Conservation (phyloP, 1,139 yeast species). For the Blastobotrys raffinosifermentans region DNA sequence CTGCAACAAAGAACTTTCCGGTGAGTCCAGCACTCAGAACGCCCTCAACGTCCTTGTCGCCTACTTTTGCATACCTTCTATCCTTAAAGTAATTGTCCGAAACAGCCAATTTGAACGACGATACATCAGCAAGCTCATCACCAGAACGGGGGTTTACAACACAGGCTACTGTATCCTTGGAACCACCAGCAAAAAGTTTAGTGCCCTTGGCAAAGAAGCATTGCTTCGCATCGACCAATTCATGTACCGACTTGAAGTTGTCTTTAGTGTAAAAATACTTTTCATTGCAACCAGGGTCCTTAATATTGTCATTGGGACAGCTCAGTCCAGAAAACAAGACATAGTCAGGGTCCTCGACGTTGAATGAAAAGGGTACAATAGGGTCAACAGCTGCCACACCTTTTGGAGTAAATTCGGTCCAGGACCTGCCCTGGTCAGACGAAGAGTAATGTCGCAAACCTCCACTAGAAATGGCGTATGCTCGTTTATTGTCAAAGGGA, state of each 20-base stretch:
- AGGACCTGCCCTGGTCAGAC: conserved; percentile 50
- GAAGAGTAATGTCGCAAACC: conserved; percentile 46
- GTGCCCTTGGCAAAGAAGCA: conserved; percentile 48
- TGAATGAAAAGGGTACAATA: conserved; percentile 32
- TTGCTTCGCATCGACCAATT: conserved; percentile 29
- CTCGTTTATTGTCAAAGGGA: conserved; percentile 43
- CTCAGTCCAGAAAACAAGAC: conserved; percentile 38
- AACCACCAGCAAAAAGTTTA: conserved; percentile 37
- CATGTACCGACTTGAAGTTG: conserved; percentile 44
- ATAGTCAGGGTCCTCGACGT: conserved; percentile 39
- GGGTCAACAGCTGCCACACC: conserved; percentile 21
- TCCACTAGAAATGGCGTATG: conserved; percentile 43
- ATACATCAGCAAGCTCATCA: conserved; percentile 28
- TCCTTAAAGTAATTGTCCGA: conserved; percentile 54
- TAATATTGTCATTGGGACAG: conserved; percentile 34
- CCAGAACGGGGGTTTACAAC: conserved; percentile 40
- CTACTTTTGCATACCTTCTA: conserved; percentile 27
- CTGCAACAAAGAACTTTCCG: conserved; percentile 48
- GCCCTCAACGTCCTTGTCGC: conserved; percentile 26
- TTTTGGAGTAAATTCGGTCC: conserved; percentile 43
- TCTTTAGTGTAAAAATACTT: conserved; percentile 48
- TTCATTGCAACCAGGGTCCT: conserved; percentile 33
- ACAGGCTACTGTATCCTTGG: conserved; percentile 47
- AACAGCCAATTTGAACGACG: conserved; percentile 35
- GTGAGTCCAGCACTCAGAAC: conserved; percentile 46